Evolutionary conservation across 78 protist species (phyloP).

Genomic region (Dictyostelium brefeldianum): DNA sequence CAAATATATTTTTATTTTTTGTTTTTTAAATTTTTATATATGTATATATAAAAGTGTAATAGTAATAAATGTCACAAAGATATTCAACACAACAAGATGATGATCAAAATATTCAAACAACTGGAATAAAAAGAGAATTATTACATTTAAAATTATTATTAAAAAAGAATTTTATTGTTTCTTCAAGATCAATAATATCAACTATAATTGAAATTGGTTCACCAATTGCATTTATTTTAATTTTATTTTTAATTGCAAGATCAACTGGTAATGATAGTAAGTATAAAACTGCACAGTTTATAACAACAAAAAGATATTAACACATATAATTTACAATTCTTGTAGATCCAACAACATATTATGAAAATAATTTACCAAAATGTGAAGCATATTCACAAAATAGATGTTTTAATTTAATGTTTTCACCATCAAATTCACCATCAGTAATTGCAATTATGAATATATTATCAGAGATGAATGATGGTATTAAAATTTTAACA

Average conservation of each 20-base stretch:
- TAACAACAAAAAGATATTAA: too few relatives aligned
- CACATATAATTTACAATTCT: neutral
- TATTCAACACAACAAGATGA: neutral
- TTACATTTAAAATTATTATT: conserved; percentile 53
- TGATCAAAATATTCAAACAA: neutral
- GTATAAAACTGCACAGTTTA: neutral
- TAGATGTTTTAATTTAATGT: conserved; percentile 61
- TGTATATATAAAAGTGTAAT: too few relatives aligned
- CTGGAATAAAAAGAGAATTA: conserved; percentile 8
- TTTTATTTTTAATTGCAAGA: conserved; percentile 47
- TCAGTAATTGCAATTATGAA: conserved; percentile 22
- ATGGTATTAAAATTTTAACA: neutral
- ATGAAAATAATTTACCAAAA: conserved; percentile 14
- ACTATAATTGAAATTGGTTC: conserved; percentile 45
- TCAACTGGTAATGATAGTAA: conserved; percentile 13
- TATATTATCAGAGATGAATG: neutral
- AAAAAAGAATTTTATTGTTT: conserved; percentile 68
- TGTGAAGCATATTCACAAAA: conserved; percentile 42
- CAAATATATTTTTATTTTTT: too few relatives aligned
- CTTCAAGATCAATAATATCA: conserved; percentile 40
- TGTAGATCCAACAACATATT: neutral
- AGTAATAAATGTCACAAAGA: neutral
- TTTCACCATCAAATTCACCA: conserved; percentile 51
- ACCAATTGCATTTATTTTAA: conserved; percentile 59
- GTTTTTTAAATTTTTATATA: too few relatives aligned